These are phyloP conservation scores for Trichoderma asperellum DNA, from an alignment of 2,329 filamentous ascomycete genomes.

Conservation along the genomic window DNA sequence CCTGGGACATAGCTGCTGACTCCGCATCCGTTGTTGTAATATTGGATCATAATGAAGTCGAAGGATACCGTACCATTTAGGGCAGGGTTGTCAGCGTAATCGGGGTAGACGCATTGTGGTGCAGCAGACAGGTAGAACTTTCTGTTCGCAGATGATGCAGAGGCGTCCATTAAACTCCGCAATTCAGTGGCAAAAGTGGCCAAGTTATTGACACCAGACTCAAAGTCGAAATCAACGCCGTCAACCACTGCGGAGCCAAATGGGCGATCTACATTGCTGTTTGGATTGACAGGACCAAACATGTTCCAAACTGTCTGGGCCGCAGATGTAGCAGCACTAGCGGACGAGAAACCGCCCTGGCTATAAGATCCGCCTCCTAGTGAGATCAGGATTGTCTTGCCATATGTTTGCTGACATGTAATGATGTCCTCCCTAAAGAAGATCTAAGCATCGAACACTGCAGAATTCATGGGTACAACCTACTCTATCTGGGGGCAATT, in stretches of 20 bases:
- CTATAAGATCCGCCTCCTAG: conserved; percentile 72
- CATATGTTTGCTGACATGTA: conserved; percentile 59
- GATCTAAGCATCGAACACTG: neutral
- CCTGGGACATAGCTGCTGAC: conserved; percentile 54
- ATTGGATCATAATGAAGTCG: conserved; percentile 66
- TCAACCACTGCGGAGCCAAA: conserved; percentile 69
- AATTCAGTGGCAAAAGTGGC: conserved; percentile 62
- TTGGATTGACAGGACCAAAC: conserved; percentile 61
- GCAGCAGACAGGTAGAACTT: conserved; percentile 67
- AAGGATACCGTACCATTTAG: conserved; percentile 61
- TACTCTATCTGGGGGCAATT: conserved; percentile 69
- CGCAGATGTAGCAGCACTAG: conserved; percentile 54
- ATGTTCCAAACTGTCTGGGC: conserved; percentile 70
- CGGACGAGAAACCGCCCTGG: conserved; percentile 65
- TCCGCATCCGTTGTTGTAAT: conserved; percentile 72
- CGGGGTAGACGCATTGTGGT: conserved; percentile 70
- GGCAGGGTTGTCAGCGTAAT: conserved; percentile 56
- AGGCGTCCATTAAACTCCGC: conserved; percentile 58
- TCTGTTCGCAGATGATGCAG: conserved; percentile 46
- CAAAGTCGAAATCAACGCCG: conserved; percentile 79
- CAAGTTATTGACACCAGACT: conserved; percentile 63
- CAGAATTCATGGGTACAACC: conserved; percentile 34
- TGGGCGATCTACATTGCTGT: conserved; percentile 58
- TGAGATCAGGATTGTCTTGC: conserved; percentile 73
- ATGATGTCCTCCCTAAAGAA: conserved; percentile 51